phyloP scores from a whole-genome alignment of 805 yeast species.

The Candida orba region DNA sequence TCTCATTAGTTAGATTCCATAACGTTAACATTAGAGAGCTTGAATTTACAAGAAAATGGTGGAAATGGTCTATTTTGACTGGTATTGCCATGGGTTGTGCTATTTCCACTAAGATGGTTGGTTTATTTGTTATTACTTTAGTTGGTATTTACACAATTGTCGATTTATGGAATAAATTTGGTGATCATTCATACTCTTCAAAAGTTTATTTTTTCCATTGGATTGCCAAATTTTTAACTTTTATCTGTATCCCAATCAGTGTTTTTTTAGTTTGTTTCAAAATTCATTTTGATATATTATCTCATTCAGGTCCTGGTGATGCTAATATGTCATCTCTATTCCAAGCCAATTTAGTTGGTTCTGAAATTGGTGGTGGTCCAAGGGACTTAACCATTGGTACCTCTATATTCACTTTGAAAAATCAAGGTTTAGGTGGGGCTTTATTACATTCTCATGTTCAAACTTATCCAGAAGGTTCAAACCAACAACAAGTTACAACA shows the following conservation, averaged over 20 bases:
- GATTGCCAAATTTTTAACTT: slow-evolving; percentile 55
- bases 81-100: slow-evolving; percentile 88
- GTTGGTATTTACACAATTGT: slow-evolving; percentile 87
- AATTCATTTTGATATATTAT: slow-evolving; percentile 65
- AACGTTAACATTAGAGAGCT: slow-evolving; percentile 35
- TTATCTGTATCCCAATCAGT: slow-evolving; percentile 54
- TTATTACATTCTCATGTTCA: slow-evolving; percentile 74
- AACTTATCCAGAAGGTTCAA: slow-evolving; percentile 83
- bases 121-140: slow-evolving; percentile 78
- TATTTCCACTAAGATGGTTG: slow-evolving; percentile 94
- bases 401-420: slow-evolving; percentile 36
- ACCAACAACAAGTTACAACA: slow-evolving; percentile 91
- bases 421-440: slow-evolving; percentile 72
- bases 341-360: slow-evolving; percentile 69
- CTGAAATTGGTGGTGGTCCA: slow-evolving; percentile 58
- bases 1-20: slow-evolving; percentile 66
- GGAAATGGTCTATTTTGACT: slow-evolving; percentile 83
- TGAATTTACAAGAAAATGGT: slow-evolving; percentile 73
- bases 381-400: slow-evolving; percentile 58
- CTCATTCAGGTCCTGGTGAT: slow-evolving; percentile 76
- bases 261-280: slow-evolving; percentile 65
- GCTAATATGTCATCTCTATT: slow-evolving; percentile 73
- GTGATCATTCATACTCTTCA: slow-evolving; percentile 52
- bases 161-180: slow-evolving; percentile 81
- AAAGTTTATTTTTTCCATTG: slow-evolving; percentile 51